Evolutionary conservation across 768 basidiomycete species (phyloP).

Genomic region (Lentinula edodes): DNA sequence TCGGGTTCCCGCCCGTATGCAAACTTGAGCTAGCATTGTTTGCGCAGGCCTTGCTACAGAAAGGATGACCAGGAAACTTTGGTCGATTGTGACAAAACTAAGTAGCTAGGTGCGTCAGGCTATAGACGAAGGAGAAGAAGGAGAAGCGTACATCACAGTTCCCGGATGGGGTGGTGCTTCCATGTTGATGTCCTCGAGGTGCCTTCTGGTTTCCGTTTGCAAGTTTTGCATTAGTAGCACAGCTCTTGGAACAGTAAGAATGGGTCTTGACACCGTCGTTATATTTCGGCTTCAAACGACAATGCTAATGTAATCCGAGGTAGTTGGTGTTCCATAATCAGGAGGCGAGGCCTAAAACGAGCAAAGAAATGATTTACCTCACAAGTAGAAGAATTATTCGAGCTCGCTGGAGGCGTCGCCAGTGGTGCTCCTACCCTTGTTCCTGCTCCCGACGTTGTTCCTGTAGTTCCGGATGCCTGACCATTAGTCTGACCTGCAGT

Average conservation of each 20-base stretch:
- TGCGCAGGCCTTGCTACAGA: conserved; percentile 60
- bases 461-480: not conserved
- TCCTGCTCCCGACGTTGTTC: not conserved
- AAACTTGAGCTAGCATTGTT: conserved; percentile 30
- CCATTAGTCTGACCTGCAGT: conserved; percentile 18
- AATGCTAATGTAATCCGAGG: conserved; percentile 33
- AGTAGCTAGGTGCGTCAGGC: conserved; percentile 3
- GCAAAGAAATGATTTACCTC: conserved; percentile 32
- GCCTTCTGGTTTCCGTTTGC: conserved; percentile 15
- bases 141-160: conserved; percentile 43
- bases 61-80: conserved; percentile 58
- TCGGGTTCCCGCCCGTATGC: conserved; percentile 7
- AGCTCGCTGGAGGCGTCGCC: conserved; percentile 3
- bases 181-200: conserved; percentile 10
- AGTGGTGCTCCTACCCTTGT: not conserved
- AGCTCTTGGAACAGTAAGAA: conserved; percentile 55
- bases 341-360: conserved; percentile 6
- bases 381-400: conserved; percentile 33
- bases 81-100: conserved; percentile 58
- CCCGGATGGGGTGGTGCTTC: conserved; percentile 20
- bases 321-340: not conserved
- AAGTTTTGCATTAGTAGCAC: conserved; percentile 42
- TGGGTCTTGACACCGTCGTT: conserved; percentile 51
- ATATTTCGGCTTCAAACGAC: conserved; percentile 50
- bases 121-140: conserved; percentile 6